Evolutionary conservation across 1,139 yeast genomes (phyloP).

Genomic region (Saccharomyces hybrid): DNA sequence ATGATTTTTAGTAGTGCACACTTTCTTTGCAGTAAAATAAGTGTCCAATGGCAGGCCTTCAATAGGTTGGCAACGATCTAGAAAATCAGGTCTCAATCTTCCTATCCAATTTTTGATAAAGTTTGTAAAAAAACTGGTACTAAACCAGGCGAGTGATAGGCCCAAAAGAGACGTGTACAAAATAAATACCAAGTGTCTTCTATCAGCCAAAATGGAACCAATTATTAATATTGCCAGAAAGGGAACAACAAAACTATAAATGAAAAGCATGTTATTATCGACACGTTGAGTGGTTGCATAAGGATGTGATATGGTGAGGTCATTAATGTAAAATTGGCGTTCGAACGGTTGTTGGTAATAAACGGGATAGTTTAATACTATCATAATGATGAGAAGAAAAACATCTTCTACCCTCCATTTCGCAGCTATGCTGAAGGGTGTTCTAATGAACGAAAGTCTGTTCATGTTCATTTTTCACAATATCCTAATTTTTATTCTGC

Average conservation of each 20-base stretch:
- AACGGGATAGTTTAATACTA: slow-evolving; percentile 40
- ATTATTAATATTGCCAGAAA: slow-evolving; percentile 32
- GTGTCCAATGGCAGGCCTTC: slow-evolving; percentile 41
- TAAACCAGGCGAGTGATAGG: slow-evolving; percentile 41
- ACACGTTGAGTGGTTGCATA: slow-evolving; percentile 62
- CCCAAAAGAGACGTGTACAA: slow-evolving; percentile 50
- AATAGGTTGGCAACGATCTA: slow-evolving; percentile 59
- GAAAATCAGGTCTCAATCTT: slow-evolving; percentile 70
- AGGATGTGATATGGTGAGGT: slow-evolving; percentile 60
- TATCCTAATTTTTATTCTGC: background rate
- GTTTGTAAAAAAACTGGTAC: slow-evolving; percentile 55
- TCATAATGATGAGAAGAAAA: slow-evolving; percentile 38
- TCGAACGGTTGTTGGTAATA: slow-evolving; percentile 53
- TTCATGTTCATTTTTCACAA: background rate
- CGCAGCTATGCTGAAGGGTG: slow-evolving; percentile 9
- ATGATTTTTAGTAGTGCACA: slow-evolving; percentile 49
- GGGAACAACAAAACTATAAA: slow-evolving; percentile 40
- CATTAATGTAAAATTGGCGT: slow-evolving; percentile 57
- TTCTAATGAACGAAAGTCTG: background rate
- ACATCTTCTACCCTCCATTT: slow-evolving; percentile 61
- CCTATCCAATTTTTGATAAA: slow-evolving; percentile 66
- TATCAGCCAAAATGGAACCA: slow-evolving; percentile 34
- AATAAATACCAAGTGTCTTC: slow-evolving; percentile 37
- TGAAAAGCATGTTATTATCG: slow-evolving; percentile 34
- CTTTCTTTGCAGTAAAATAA: slow-evolving; percentile 48